phyloP scores from a whole-genome alignment of 257 asterid species.

The Coffea eugenioides region DNA sequence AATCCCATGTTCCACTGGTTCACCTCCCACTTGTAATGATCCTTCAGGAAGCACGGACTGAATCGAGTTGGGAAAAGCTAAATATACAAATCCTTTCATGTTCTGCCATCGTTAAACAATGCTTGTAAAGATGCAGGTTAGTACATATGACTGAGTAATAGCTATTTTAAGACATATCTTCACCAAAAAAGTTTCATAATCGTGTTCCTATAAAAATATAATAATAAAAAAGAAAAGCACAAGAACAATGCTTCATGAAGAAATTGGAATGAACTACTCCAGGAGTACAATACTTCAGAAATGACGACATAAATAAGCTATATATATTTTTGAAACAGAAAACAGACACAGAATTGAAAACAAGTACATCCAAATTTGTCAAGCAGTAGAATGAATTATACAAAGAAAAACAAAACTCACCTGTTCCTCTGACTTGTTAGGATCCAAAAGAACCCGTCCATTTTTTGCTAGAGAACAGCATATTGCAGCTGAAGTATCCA shows the following conservation, averaged over 20 bases:
- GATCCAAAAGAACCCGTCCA: slow-evolving; percentile 71
- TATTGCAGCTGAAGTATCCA: slow-evolving; percentile 58
- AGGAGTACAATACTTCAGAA: neutral
- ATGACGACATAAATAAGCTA: neutral
- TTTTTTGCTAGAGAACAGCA: slow-evolving; percentile 65
- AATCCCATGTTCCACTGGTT: slow-evolving; percentile 50
- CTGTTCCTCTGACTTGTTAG: slow-evolving; percentile 82
- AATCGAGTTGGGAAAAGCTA: slow-evolving; percentile 71
- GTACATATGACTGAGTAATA: neutral
- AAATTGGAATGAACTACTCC: neutral
- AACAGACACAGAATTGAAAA: neutral
- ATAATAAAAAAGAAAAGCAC: neutral
- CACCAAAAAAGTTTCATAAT: too few species aligned
- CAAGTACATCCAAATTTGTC: neutral
- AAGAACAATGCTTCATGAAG: neutral
- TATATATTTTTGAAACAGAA: neutral
- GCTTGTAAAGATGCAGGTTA: neutral
- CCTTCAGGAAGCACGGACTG: slow-evolving; percentile 61
- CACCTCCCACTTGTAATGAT: slow-evolving; percentile 32
- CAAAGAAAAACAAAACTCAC: slow-evolving; percentile 24
- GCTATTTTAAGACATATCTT: neutral
- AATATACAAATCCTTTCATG: slow-evolving; percentile 69
- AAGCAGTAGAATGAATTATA: neutral
- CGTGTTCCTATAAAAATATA: neutral
- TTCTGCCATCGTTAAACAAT: slow-evolving; percentile 44